Evolutionary conservation across 129 eudicot genomes (phyloP).

Genomic region (Lonicera japonica): DNA sequence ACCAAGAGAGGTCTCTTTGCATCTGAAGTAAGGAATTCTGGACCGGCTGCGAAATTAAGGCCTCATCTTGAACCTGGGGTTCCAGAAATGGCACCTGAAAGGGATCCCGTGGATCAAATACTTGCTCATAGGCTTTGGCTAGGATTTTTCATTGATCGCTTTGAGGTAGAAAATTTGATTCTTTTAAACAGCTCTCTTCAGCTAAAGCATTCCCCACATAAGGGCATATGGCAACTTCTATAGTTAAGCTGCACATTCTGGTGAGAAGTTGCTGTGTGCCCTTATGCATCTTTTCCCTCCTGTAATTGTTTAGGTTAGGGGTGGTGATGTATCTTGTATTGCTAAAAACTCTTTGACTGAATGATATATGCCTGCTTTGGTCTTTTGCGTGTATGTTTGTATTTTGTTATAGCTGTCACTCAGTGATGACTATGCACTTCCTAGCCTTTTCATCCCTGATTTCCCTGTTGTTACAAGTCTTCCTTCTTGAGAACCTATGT

Average conservation of each 20-base stretch:
- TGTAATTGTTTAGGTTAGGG: too few species aligned
- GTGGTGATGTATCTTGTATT: too few species aligned
- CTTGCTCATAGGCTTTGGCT: slow-evolving; percentile 98
- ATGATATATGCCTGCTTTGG: too few species aligned
- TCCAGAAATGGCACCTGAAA: slow-evolving; percentile 79
- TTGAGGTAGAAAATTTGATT: slow-evolving; percentile 51
- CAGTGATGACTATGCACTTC: too few species aligned
- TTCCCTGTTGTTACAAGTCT: too few species aligned
- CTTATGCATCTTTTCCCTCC: not conserved
- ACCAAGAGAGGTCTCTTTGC: slow-evolving; percentile 95
- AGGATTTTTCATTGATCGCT: slow-evolving; percentile 93
- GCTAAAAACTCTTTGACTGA: too few species aligned
- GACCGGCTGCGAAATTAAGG: slow-evolving; percentile 92
- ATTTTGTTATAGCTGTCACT: too few species aligned
- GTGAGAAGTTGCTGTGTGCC: slow-evolving; percentile 1
- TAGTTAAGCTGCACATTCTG: slow-evolving; percentile 1
- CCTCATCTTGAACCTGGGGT: slow-evolving; percentile 93
- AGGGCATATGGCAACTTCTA: not conserved
- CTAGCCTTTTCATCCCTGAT: too few species aligned
- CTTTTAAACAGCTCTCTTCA: slow-evolving; percentile 2
- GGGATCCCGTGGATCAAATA: slow-evolving; percentile 91
- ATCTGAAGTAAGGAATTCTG: slow-evolving; percentile 73
- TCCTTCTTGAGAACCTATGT: too few species aligned
- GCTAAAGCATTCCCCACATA: not conserved
- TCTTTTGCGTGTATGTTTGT: too few species aligned